Evolutionary conservation across 108 stramenopile species (phyloP).

Genomic region (Aureococcus anophagefferens): DNA sequence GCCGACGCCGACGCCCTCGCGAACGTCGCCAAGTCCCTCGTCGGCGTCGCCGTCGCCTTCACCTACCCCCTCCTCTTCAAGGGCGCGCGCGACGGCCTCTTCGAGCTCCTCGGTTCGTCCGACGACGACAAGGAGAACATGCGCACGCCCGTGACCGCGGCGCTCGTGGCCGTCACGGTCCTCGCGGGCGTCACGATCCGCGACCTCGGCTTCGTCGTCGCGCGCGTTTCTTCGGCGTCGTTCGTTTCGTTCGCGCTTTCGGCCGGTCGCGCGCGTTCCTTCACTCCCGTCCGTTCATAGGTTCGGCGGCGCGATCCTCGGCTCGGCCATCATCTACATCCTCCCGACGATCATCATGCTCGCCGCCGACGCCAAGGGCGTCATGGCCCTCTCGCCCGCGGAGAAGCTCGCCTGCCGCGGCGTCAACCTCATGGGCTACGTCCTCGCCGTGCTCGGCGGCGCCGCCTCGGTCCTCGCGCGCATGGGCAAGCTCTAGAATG

Average conservation of each 20-base stretch:
- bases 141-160: constrained; percentile 5
- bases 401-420: not conserved
- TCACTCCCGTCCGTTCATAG: constrained; percentile 55
- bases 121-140: not conserved
- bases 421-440: not conserved
- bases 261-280: no score
- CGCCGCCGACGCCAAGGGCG: constrained; percentile 43
- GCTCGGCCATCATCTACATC: constrained; percentile 63
- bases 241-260: no score
- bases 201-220: constrained; percentile 40
- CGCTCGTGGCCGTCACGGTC: constrained; percentile 14
- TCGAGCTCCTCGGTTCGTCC: constrained; percentile 52
- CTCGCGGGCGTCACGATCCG: constrained; percentile 8
- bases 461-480: not conserved
- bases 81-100: constrained; percentile 73
- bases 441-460: not conserved
- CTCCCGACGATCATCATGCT: constrained; percentile 70
- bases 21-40: constrained; percentile 73
- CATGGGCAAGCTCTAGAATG: no score
- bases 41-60: constrained; percentile 75
- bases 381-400: not conserved
- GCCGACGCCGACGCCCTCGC: constrained; percentile 74
- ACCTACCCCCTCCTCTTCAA: constrained; percentile 75
- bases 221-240: no score
- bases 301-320: constrained; percentile 70